Evolutionary conservation across 1,139 yeast genomes (phyloP).

Genomic region (Neolecta irregularis): DNA sequence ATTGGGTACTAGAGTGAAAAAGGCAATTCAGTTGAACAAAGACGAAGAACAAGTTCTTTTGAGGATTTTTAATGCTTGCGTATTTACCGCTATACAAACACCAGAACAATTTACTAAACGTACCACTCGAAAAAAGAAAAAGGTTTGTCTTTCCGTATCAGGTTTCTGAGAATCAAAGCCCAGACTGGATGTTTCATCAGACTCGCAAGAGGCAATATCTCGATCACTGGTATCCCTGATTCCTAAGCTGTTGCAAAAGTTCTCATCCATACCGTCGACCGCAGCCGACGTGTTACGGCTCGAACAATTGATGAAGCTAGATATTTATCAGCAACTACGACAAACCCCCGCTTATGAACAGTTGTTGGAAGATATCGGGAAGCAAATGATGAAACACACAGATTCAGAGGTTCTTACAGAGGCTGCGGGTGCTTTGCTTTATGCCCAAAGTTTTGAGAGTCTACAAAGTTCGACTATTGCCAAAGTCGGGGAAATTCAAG

Average conservation of each 20-base stretch:
- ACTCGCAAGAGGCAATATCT: constrained; percentile 16
- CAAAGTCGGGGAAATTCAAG: constrained; percentile 14
- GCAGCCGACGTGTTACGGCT: constrained; percentile 19
- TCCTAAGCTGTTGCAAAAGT: constrained; percentile 20
- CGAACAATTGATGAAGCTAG: constrained; percentile 20
- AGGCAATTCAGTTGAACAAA: constrained; percentile 13
- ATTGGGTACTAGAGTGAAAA: constrained; percentile 7
- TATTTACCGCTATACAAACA: constrained; percentile 15
- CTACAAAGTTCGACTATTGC: constrained; percentile 12
- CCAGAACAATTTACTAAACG: constrained; percentile 5
- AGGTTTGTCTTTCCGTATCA: constrained; percentile 2
- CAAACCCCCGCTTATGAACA: constrained; percentile 18
- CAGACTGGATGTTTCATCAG: constrained; percentile 15
- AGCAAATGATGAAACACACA: constrained; percentile 17
- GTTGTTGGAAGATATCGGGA: constrained; percentile 17
- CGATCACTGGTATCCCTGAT: constrained; percentile 17
- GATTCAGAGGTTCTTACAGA: constrained; percentile 12
- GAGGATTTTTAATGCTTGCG: constrained; percentile 21
- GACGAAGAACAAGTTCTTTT: constrained; percentile 19
- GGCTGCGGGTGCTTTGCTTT: constrained; percentile 9
- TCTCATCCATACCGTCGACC: constrained; percentile 19
- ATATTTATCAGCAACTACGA: constrained; percentile 19
- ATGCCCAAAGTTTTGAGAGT: constrained; percentile 13
- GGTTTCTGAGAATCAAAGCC: constrained; percentile 8
- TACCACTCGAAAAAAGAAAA: constrained; percentile 6